Conservation (phyloP, 805 yeast genomes). For the Alloascoidea hylecoeti region DNA sequence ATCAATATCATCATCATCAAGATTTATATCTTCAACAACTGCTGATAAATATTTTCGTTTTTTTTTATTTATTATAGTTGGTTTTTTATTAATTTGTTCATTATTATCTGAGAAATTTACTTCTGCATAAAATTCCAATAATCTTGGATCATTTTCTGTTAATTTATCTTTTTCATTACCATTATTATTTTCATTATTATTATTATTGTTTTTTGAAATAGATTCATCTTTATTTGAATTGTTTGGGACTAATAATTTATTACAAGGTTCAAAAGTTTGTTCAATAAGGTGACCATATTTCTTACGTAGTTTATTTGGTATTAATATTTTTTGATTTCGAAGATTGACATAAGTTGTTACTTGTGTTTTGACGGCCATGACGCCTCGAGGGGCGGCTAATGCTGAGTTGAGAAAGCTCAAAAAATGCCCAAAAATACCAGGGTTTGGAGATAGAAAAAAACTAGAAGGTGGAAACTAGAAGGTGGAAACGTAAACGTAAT, state of each 20-base stretch:
- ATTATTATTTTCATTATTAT: neutral
- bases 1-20: neutral
- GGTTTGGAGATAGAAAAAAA: too few species aligned
- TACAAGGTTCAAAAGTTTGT: too few species aligned
- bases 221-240: neutral
- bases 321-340: neutral
- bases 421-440: too few species aligned
- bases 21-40: neutral
- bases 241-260: neutral
- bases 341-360: neutral
- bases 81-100: neutral
- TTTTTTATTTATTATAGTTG: neutral
- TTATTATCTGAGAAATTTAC: neutral
- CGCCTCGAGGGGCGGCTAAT: constrained; percentile 2
- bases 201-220: neutral
- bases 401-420: neutral
- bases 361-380: neutral
- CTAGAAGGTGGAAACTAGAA: too few species aligned
- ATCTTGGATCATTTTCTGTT: neutral
- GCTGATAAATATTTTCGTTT: constrained; percentile 1
- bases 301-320: neutral
- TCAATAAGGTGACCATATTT: neutral
- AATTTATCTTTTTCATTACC: neutral
- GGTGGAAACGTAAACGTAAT: too few species aligned
- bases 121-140: neutral